Evolutionary conservation across 78 protist species (phyloP), one percentile per base, ranked within the genome.

Genomic region (Dictyostelium firmibasis): DNA sequence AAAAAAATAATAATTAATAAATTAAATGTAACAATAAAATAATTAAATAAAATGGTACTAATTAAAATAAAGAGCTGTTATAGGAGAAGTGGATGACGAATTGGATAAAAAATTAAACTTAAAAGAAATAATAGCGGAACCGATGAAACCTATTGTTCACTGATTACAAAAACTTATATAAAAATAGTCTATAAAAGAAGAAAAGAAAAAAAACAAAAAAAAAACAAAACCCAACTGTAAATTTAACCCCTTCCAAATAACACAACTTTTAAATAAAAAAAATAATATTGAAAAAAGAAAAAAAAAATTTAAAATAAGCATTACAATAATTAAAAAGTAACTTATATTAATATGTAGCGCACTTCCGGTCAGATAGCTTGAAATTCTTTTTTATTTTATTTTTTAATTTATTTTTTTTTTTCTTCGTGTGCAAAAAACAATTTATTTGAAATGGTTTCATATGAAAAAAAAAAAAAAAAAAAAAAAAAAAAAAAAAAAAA

Each of bases 61-160:
- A 47, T 47, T 11, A 47, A 76, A 76, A 76, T 27, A 29, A 31
- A 88, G 94, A 41, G 94, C 94, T 47, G 86, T 89, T 11, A 76
- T 89, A 81, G 94, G 94, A 23, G 94, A 89, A 33, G 31, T 89
- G 3, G 94, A 89, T 20, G 41, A 89, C 18, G 94, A 89, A 36
- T 69, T 89, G 41, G 94, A 89, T 81, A 77, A 62, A 57, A 89
- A 81, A 18, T 33, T 89, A 25, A 69, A 89, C 53, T 47, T 89
- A 41, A 29, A 47, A 67, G 81, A 78, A 10, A 89, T 81, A 18
- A 38, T 53, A 18, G 85, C 94, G 14, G 87, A 83, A 35, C 86
- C 94, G 20, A 6, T 89, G 44, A 89, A 89, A 69, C 78, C 94
- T 27, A 69, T 89, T 18, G 86, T 81, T 43, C 86, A 89, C 50